phyloP scores from a whole-genome alignment of 768 basidiomycete genomes.

The Ramaria sp. region DNA sequence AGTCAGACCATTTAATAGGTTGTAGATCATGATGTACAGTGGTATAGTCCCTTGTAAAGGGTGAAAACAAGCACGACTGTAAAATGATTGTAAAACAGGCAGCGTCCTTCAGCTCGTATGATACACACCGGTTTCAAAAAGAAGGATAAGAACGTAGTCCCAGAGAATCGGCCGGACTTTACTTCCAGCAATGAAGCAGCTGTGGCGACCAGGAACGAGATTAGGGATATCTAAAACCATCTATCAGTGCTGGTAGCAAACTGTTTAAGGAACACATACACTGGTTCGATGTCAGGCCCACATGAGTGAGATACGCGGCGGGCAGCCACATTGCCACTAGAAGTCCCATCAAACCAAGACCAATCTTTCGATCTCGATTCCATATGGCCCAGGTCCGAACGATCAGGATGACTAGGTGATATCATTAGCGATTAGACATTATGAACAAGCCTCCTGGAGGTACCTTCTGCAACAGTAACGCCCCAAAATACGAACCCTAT shows the following conservation, averaged over 20 bases:
- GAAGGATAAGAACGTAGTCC: neutral
- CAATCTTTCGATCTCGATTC: neutral
- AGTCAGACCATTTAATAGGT: neutral
- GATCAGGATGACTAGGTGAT: neutral
- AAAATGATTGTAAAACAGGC: neutral
- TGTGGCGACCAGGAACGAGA: neutral
- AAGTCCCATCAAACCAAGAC: neutral
- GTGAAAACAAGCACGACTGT: neutral
- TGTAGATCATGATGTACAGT: neutral
- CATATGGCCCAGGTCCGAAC: slow-evolving; percentile 4
- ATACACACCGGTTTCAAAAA: neutral
- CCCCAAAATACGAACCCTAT: slow-evolving; percentile 1
- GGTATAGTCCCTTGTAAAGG: neutral
- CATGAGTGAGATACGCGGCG: neutral
- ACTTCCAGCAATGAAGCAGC: neutral
- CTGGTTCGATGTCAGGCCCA: neutral
- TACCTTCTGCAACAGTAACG: neutral
- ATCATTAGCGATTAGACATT: neutral
- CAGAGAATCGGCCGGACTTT: neutral
- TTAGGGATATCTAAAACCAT: neutral
- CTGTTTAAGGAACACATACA: neutral
- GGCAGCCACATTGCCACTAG: neutral
- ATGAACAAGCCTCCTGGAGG: neutral
- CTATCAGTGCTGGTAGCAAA: neutral
- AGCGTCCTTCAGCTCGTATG: neutral